A percentile compares a stretch with the other conserved stretches of the same genome.
These are phyloP conservation scores for Suillus decipiens DNA, from an alignment of 768 basidiomycete genomes.

Conservation along the genomic window DNA sequence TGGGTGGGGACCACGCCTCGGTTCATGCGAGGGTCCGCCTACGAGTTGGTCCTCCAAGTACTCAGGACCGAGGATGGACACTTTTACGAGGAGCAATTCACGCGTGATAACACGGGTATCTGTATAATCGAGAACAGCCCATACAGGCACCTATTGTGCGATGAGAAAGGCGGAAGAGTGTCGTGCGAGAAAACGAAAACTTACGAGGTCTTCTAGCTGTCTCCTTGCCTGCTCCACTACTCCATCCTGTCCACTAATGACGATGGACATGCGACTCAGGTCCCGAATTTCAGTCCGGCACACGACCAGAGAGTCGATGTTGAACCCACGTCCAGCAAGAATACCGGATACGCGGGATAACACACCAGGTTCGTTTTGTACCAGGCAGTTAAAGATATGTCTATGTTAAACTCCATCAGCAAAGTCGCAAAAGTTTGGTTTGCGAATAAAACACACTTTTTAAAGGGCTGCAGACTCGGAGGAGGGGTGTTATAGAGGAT, in stretches of 20 bases:
- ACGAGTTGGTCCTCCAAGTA: slow-evolving; percentile 91
- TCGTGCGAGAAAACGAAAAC: slow-evolving; percentile 41
- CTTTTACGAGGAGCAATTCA: slow-evolving; percentile 92
- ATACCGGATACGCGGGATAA: slow-evolving; percentile 97
- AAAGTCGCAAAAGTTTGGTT: background rate
- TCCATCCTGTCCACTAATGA: slow-evolving; percentile 93
- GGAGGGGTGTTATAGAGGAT: slow-evolving; percentile 97
- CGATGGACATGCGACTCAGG: slow-evolving; percentile 97
- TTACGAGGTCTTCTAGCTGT: slow-evolving; percentile 93
- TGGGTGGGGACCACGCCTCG: slow-evolving; percentile 43
- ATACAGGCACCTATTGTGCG: slow-evolving; percentile 85
- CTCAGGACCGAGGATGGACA: slow-evolving; percentile 96
- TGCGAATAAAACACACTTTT: slow-evolving; percentile 57
- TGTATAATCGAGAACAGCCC: slow-evolving; percentile 99
- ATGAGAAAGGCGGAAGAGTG: background rate
- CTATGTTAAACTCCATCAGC: slow-evolving; percentile 42
- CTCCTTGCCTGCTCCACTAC: slow-evolving; percentile 96
- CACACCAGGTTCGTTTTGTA: slow-evolving; percentile 99
- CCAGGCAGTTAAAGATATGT: slow-evolving; percentile 95
- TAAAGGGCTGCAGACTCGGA: slow-evolving; percentile 87
- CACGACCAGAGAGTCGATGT: slow-evolving; percentile 97
- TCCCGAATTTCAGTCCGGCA: slow-evolving; percentile 98
- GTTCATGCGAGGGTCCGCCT: slow-evolving; percentile 83
- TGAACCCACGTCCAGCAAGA: slow-evolving; percentile 95
- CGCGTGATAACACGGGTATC: slow-evolving; percentile 88